phyloP scores from a whole-genome alignment of 768 basidiomycete species.

The Nidularia pulvinata region DNA sequence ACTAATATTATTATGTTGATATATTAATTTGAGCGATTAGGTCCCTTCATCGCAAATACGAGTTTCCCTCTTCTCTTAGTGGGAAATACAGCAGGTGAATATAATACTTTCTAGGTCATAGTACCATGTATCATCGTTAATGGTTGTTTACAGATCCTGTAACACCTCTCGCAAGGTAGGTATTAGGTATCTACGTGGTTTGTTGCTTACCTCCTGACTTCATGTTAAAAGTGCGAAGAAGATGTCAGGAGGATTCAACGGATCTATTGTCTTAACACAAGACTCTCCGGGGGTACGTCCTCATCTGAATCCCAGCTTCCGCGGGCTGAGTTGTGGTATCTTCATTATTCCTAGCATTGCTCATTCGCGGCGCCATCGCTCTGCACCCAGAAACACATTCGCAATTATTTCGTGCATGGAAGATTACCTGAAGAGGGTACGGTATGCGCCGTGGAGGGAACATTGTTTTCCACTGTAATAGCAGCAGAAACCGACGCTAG shows the following conservation, averaged over 20 bases:
- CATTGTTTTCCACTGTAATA: background rate
- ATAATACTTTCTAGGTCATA: too few relatives aligned
- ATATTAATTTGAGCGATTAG: conserved; percentile 7
- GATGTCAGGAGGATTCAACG: conserved; percentile 29
- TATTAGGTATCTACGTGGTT: background rate
- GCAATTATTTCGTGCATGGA: conserved; percentile 37
- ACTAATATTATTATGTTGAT: too few relatives aligned
- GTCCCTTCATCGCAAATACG: conserved; percentile 32
- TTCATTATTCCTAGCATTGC: conserved; percentile 19
- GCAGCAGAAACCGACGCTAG: too few relatives aligned
- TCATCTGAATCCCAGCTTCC: background rate
- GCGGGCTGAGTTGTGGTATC: background rate
- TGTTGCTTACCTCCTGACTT: background rate
- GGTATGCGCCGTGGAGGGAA: conserved; percentile 24
- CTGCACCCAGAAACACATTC: conserved; percentile 30
- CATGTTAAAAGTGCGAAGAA: conserved; percentile 30
- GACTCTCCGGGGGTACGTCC: conserved; percentile 35
- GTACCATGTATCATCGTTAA: too few relatives aligned
- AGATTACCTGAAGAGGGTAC: conserved; percentile 35
- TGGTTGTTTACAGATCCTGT: conserved; percentile 20
- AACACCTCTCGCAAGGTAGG: conserved; percentile 23
- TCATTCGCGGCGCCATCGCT: conserved; percentile 27
- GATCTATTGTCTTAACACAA: conserved; percentile 39
- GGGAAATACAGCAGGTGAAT: conserved; percentile 36
- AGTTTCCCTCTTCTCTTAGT: conserved; percentile 36